Percentiles rank a stretch among this genome's conserved stretches.
phyloP scores from a whole-genome alignment of 1,284 basidiomycete species.

The Tilletia setariae region DNA sequence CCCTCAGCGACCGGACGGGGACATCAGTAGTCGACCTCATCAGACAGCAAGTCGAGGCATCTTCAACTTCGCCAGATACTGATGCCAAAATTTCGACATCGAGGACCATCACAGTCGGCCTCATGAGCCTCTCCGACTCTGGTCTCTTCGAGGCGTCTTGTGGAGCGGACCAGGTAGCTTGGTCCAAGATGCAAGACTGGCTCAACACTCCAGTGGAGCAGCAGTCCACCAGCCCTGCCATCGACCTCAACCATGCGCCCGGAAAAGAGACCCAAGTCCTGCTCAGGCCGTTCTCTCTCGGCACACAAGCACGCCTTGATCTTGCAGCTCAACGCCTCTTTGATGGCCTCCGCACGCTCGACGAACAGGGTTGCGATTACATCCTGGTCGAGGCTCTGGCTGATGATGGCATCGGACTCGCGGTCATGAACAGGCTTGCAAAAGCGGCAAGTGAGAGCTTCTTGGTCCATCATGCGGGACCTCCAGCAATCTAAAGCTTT shows the following conservation, averaged over 20 bases:
- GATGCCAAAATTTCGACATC: background rate
- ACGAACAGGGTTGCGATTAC: constrained; percentile 68
- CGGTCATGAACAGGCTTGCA: constrained; percentile 94
- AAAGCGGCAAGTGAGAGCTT: constrained; percentile 69
- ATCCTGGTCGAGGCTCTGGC: constrained; percentile 84
- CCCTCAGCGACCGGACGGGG: background rate
- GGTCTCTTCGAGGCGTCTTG: background rate
- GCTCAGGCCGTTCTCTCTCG: constrained; percentile 60
- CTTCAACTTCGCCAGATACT: background rate
- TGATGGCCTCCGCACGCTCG: constrained; percentile 78
- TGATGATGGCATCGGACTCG: constrained; percentile 80
- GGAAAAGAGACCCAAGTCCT: constrained; percentile 6
- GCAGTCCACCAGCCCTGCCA: background rate
- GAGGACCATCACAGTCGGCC: constrained; percentile 61
- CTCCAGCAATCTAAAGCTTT: too few species aligned
- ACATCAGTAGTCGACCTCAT: background rate
- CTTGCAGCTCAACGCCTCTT: constrained; percentile 79
- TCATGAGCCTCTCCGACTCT: constrained; percentile 66
- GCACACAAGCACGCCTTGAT: constrained; percentile 64
- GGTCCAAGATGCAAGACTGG: background rate
- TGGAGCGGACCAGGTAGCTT: background rate
- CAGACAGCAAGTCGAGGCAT: background rate
- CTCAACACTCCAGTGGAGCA: background rate
- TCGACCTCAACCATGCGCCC: background rate
- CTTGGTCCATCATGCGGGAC: constrained; percentile 14